Conservation (phyloP, 148 eudicot species). For the Gaultheria prostrata region DNA sequence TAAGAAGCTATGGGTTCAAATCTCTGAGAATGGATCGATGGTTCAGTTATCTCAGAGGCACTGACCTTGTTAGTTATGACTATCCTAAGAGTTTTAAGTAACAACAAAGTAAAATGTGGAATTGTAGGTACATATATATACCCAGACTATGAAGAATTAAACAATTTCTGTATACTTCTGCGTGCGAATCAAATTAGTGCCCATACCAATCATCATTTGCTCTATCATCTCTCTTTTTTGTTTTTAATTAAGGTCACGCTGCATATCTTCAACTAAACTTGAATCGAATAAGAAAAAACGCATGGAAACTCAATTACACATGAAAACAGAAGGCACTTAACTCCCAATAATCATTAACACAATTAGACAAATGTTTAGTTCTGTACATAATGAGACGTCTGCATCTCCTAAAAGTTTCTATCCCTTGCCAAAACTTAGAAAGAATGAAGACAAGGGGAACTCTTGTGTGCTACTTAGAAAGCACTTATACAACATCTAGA, state of each 20-base stretch:
- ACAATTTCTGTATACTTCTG: not conserved
- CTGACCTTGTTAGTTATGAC: not conserved
- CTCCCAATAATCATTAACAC: not conserved
- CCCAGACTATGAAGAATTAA: not conserved
- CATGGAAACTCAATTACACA: not conserved
- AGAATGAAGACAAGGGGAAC: not conserved
- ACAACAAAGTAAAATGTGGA: not conserved
- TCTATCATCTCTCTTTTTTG: not conserved
- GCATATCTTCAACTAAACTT: not conserved
- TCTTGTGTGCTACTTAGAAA: not conserved
- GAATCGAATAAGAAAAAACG: not conserved
- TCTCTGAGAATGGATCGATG: not conserved
- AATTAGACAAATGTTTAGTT: not conserved
- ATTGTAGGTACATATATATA: not conserved
- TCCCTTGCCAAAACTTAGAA: not conserved
- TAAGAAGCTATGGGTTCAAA: not conserved
- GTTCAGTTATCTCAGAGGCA: not conserved
- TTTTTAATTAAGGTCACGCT: not conserved
- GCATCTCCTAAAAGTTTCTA: not conserved
- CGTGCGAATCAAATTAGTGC: not conserved
- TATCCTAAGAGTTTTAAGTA: not conserved
- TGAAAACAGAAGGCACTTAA: not conserved
- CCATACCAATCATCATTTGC: not conserved
- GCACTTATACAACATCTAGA: not conserved
- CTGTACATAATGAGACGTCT: not conserved